phyloP scores from a whole-genome alignment of 495 filamentous ascomycete genomes.

The Penicilliopsis zonata region DNA sequence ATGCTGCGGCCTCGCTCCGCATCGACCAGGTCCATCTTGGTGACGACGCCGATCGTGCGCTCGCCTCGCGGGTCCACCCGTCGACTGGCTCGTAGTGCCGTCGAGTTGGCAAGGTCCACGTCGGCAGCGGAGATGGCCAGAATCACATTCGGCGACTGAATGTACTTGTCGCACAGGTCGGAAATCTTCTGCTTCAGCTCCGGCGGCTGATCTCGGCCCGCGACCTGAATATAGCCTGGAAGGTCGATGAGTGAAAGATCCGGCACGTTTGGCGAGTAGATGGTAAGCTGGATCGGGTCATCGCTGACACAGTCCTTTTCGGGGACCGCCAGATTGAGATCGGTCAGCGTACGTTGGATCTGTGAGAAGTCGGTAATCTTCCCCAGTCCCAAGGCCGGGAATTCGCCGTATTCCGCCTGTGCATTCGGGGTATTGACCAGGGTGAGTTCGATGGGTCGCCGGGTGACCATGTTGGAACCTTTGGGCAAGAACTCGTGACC shows the following conservation, averaged over 20 bases:
- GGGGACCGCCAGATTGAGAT: slow-evolving; percentile 87
- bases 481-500: slow-evolving; percentile 98
- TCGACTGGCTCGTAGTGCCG: slow-evolving; percentile 79
- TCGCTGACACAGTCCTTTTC: slow-evolving; percentile 86
- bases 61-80: slow-evolving; percentile 91
- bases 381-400: slow-evolving; percentile 80
- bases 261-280: slow-evolving; percentile 89
- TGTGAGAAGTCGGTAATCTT: slow-evolving; percentile 89
- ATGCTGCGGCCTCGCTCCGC: slow-evolving; percentile 65
- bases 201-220: slow-evolving; percentile 75
- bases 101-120: slow-evolving; percentile 94
- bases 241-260: slow-evolving; percentile 95
- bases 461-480: slow-evolving; percentile 95
- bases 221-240: slow-evolving; percentile 94
- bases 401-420: slow-evolving; percentile 89
- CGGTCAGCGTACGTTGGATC: slow-evolving; percentile 86
- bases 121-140: slow-evolving; percentile 95
- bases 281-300: slow-evolving; percentile 89
- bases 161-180: slow-evolving; percentile 97
- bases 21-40: slow-evolving; percentile 98
- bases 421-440: slow-evolving; percentile 91
- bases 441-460: slow-evolving; percentile 91
- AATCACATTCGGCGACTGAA: slow-evolving; percentile 91
- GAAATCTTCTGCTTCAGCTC: slow-evolving; percentile 93
- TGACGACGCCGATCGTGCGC: slow-evolving; percentile 93